phyloP scores from a whole-genome alignment of 768 basidiomycete genomes.

The Kwoniella sp. region DNA sequence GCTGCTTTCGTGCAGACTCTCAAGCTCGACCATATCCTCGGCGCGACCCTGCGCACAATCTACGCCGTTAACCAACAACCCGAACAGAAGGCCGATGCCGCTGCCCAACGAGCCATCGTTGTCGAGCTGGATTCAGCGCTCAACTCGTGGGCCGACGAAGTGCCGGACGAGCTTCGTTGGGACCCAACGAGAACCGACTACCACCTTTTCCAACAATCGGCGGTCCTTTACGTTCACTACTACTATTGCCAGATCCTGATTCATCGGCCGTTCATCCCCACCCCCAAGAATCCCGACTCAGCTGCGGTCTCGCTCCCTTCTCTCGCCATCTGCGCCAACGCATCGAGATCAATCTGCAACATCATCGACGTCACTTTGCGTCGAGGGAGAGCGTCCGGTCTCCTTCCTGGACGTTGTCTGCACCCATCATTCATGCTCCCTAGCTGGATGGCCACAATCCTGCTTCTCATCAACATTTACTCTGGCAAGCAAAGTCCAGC shows the following conservation, averaged over 20 bases:
- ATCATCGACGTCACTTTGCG: constrained; percentile 66
- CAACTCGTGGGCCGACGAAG: constrained; percentile 69
- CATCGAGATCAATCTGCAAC: constrained; percentile 73
- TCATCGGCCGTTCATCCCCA: constrained; percentile 76
- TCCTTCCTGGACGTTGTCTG: constrained; percentile 44
- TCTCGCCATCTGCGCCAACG: constrained; percentile 77
- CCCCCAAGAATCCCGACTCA: constrained; percentile 61
- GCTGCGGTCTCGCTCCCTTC: constrained; percentile 61
- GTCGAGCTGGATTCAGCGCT: constrained; percentile 70
- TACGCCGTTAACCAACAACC: constrained; percentile 70
- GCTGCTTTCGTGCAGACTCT: constrained; percentile 64
- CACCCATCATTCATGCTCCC: constrained; percentile 53
- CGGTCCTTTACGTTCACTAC: constrained; percentile 64
- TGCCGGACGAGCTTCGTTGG: constrained; percentile 68
- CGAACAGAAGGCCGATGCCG: constrained; percentile 36
- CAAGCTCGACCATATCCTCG: constrained; percentile 66
- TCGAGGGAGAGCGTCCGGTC: constrained; percentile 58
- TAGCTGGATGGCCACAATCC: constrained; percentile 61
- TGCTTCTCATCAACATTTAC: constrained; percentile 66
- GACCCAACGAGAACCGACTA: constrained; percentile 61
- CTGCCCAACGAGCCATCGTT: constrained; percentile 59
- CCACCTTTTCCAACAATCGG: constrained; percentile 65
- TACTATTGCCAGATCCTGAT: constrained; percentile 67
- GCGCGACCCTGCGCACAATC: constrained; percentile 65
- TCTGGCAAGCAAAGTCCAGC: constrained; percentile 63